phyloP scores from a whole-genome alignment of 768 basidiomycete genomes.

The Tricholomella constricta region DNA sequence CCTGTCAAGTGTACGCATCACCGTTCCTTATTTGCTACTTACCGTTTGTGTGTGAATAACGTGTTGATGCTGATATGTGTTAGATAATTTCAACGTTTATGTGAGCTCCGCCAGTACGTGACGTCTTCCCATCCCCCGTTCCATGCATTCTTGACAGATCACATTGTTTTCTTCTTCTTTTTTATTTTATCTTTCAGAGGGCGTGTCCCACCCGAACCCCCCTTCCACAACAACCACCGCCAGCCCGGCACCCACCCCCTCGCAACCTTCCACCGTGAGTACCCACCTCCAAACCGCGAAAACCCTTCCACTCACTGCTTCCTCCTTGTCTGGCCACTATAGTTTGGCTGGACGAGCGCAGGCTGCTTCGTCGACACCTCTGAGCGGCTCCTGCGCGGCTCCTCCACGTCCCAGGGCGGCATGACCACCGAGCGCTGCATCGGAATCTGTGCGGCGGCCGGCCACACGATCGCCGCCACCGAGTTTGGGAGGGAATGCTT shows the following conservation, averaged over 20 bases:
- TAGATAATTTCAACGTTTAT: conserved; percentile 68
- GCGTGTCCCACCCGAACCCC: too few relatives aligned
- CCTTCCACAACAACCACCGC: too few relatives aligned
- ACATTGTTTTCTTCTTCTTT: too few relatives aligned
- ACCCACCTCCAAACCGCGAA: too few relatives aligned
- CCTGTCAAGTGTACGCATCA: conserved; percentile 45
- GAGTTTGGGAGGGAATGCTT: conserved; percentile 37
- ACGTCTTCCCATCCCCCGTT: too few relatives aligned
- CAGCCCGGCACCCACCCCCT: too few relatives aligned
- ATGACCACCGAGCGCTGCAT: conserved; percentile 36
- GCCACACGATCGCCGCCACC: conserved; percentile 35
- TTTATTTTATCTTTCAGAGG: too few relatives aligned
- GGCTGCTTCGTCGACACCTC: conserved; percentile 35
- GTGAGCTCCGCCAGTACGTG: too few relatives aligned
- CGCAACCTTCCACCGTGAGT: too few relatives aligned
- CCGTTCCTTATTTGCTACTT: neutral
- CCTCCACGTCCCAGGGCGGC: conserved; percentile 13
- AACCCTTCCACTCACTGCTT: too few relatives aligned
- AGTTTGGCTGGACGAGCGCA: conserved; percentile 26
- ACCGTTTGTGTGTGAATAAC: conserved; percentile 8
- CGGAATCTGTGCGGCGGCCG: conserved; percentile 26
- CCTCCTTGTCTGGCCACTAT: too few relatives aligned
- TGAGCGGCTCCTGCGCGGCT: conserved; percentile 32
- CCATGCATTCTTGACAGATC: too few relatives aligned
- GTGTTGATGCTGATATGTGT: neutral